These are phyloP conservation scores for Mortierella hygrophila DNA, from an alignment of 192 early-diverging fungal genomes.

Conservation along the genomic window DNA sequence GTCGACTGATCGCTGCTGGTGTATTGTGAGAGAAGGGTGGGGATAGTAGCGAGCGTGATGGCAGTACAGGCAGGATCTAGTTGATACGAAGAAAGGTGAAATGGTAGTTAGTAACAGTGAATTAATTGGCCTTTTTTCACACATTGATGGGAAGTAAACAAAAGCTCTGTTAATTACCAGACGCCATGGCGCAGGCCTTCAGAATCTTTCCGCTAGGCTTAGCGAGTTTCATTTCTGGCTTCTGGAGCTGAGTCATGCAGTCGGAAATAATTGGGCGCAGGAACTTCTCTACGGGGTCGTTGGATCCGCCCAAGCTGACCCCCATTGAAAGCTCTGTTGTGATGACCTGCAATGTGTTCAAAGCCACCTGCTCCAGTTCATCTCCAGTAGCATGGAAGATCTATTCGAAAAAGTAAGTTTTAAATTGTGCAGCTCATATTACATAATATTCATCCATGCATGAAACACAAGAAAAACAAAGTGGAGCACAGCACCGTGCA, in stretches of 20 bases:
- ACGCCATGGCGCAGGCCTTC: constrained; percentile 70
- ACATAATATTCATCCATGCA: not conserved
- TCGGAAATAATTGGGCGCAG: constrained; percentile 64
- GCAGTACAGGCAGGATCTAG: constrained; percentile 72
- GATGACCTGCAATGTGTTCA: constrained; percentile 70
- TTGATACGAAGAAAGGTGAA: not conserved
- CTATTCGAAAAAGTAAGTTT: constrained; percentile 55
- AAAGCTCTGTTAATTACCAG: constrained; percentile 49
- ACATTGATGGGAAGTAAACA: not conserved
- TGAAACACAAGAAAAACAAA: not conserved
- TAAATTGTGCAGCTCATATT: constrained; percentile 6
- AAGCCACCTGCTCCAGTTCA: constrained; percentile 73
- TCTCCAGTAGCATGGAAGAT: constrained; percentile 85
- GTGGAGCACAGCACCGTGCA: not conserved
- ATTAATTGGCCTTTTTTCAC: not conserved
- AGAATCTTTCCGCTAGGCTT: constrained; percentile 77
- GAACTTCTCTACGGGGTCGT: constrained; percentile 63
- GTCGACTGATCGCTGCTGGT: constrained; percentile 67
- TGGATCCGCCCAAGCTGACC: constrained; percentile 54
- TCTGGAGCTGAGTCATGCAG: constrained; percentile 70
- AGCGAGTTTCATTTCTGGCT: constrained; percentile 76
- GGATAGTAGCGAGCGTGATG: constrained; percentile 71
- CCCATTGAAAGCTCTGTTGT: constrained; percentile 76
- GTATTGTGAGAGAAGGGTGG: constrained; percentile 73
- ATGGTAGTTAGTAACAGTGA: not conserved